Base-by-base conservation (phyloP, 345 rosid species). In the Pugionium dolabratum region DNA sequence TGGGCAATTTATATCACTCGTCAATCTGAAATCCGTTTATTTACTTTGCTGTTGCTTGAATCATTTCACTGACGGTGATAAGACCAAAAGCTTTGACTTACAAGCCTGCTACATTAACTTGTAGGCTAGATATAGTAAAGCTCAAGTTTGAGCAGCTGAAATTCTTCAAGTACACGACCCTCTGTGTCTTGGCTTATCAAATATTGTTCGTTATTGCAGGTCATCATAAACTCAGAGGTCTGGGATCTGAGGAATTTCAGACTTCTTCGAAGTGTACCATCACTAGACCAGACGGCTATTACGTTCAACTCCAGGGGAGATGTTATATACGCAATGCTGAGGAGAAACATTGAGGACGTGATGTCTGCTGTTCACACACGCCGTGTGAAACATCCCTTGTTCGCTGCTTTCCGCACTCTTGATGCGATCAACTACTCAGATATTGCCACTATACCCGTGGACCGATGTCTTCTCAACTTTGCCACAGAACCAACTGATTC, bases 381-480 rank as follows among this genome's bases (percentile, higher is more conserved):
- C n/a, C 88, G 99, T 4, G 88, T 75, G 43, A 94, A 90, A 80
- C 90, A 94, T 71, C 92, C 84, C 0, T 69, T 94, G 27, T 90
- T 83, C 81, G 74, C 90, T 60, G 97, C 95, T 29, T 94, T 94
- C 81, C 90, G 92, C 54, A 90, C 99, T 1, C 80, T 94, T 42
- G 97, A 90, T 78, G 96, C 95, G 5, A 79, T 90, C 59, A 94
- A 94, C 76, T 94, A 94, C 75, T 85, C 96, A 33, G 99, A 90
- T 76, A 90, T 94, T 53, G 95, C 95, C 31, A 90, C 97, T 6
- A 81, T 78, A 58, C 95, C 97, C 0, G 87, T 94, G 8, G 99
- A 94, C 70, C 85, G 97, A 2, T 94, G 99, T 62, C 97, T 94
- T 73, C 97, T 90, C 3, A 97, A 94, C 86, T 94, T 94, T 69